Conservation (phyloP, 805 yeast species). For the Teunomyces pallodes region DNA sequence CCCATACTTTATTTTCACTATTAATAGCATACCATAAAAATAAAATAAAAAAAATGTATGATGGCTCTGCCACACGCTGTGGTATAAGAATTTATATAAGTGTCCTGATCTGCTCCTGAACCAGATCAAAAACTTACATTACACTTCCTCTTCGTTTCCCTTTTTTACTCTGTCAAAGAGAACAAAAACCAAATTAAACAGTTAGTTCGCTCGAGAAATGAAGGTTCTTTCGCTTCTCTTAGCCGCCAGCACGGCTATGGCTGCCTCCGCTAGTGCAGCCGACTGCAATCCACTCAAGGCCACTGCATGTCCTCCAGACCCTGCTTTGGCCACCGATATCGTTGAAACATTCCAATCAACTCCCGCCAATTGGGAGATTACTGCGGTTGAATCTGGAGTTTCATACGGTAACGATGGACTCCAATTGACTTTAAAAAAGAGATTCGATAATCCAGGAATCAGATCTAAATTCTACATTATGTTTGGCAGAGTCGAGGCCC, state of each 20-base stretch:
- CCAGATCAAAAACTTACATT: no score
- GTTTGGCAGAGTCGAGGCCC: slow-evolving; percentile 83
- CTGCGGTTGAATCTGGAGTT: slow-evolving; percentile 36
- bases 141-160: background rate
- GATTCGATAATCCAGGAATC: slow-evolving; percentile 76
- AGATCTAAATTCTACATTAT: slow-evolving; percentile 78
- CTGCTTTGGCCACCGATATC: slow-evolving; percentile 61
- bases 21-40: background rate
- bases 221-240: slow-evolving; percentile 3
- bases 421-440: slow-evolving; percentile 53
- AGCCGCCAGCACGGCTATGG: slow-evolving; percentile 3
- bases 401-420: slow-evolving; percentile 52
- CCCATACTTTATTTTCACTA: background rate
- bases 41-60: background rate
- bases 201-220: background rate
- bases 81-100: no score
- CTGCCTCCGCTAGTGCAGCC: slow-evolving; percentile 4
- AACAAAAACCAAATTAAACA: background rate
- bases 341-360: slow-evolving; percentile 50
- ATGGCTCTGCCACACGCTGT: no score
- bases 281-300: slow-evolving; percentile 26
- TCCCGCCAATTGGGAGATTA: slow-evolving; percentile 42
- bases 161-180: background rate
- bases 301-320: slow-evolving; percentile 33
- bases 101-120: no score